Evolutionary conservation across 2,329 filamentous ascomycete genomes (phyloP).

Genomic region (Fusarium camptoceras): DNA sequence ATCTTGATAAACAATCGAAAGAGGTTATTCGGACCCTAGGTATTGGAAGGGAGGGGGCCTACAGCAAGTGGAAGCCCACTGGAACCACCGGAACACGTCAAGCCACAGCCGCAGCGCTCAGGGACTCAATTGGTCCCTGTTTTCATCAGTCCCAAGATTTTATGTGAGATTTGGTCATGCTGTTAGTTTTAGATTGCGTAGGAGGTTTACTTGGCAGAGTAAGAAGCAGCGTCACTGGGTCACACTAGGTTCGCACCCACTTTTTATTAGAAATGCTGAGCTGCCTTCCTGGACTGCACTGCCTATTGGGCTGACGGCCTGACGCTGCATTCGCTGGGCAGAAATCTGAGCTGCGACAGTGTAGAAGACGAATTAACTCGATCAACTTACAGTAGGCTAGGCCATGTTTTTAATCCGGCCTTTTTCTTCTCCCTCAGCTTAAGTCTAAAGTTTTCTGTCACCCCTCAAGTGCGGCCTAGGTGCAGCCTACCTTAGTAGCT

Average conservation of each 20-base stretch:
- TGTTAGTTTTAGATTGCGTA: constrained; percentile 22
- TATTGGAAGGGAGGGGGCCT: background rate
- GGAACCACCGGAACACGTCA: constrained; percentile 39
- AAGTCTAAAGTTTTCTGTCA: background rate
- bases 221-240: constrained; percentile 37
- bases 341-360: background rate
- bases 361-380: background rate
- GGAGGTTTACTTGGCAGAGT: constrained; percentile 32
- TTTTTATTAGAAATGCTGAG: constrained; percentile 39
- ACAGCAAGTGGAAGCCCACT: constrained; percentile 19
- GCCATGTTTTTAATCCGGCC: background rate
- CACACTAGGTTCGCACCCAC: constrained; percentile 31
- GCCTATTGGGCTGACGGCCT: background rate
- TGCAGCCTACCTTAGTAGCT: background rate
- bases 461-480: background rate
- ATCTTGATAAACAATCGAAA: background rate
- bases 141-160: constrained; percentile 15
- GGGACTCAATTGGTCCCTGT: constrained; percentile 21
- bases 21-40: background rate
- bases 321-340: background rate
- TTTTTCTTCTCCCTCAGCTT: background rate
- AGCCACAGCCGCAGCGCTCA: constrained; percentile 40
- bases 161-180: constrained; percentile 30
- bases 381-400: background rate
- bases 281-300: constrained; percentile 4